Evolutionary conservation across 371 early-diverging fungal species (phyloP).

Genomic region (Nematocida major): DNA sequence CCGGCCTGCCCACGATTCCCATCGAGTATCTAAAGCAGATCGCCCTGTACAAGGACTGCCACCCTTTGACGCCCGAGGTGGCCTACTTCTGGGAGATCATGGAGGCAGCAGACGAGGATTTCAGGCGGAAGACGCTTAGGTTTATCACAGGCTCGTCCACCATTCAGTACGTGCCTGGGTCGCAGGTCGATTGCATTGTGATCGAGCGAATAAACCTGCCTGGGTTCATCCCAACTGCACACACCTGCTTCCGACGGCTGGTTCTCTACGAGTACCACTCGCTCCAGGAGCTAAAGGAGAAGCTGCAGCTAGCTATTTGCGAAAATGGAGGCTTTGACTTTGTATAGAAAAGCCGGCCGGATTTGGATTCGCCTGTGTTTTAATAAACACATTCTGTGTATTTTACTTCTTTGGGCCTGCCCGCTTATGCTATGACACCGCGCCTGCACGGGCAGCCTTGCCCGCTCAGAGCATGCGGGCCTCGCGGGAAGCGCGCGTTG

Average conservation of each 20-base stretch:
- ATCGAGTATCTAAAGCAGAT: conserved; percentile 17
- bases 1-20: conserved; percentile 10
- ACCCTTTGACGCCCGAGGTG: conserved; percentile 1
- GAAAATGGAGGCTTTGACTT: conserved; percentile 51
- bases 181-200: conserved; percentile 1
- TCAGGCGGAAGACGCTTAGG: conserved; percentile 1
- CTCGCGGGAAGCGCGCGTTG: no score
- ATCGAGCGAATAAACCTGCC: conserved; percentile 10
- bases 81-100: conserved; percentile 34
- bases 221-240: conserved; percentile 34
- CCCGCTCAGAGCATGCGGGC: no score
- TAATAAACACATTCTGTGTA: not conserved
- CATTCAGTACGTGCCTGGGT: conserved; percentile 12
- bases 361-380: not conserved
- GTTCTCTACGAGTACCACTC: conserved; percentile 25
- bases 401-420: no score
- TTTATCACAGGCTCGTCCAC: conserved; percentile 49
- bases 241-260: conserved; percentile 41
- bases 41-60: conserved; percentile 36
- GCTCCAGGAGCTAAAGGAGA: conserved; percentile 1
- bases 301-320: conserved; percentile 8
- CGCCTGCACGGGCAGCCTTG: no score
- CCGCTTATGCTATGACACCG: no score
- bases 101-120: conserved; percentile 5
- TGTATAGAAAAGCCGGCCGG: not conserved